Base-by-base conservation (phyloP, 169 alveolate genomes). In the Cryptosporidium ryanae region DNA sequence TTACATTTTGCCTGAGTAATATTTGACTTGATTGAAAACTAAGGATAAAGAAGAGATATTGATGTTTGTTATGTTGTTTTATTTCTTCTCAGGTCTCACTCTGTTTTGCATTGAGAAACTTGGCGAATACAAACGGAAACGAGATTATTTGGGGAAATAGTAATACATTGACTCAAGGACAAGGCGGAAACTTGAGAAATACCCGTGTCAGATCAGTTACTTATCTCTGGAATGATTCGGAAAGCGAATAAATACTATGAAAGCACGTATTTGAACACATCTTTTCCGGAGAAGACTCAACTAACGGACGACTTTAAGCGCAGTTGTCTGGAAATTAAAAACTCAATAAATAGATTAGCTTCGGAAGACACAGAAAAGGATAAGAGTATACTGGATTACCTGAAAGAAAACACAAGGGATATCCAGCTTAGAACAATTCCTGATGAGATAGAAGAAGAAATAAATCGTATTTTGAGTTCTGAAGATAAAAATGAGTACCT, bases 381-480 rank as follows among this genome's bases (percentile, higher is more conserved):
- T 50, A 12, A 68, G 25, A 66, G 17, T 6, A 68, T 54, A 21
- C 7, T 25, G 48, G 17, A n/a, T n/a, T 44, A 43, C 43, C 10
- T 65, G 1, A 64, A 65, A 17, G n/a, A 5, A 18, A 21, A 27
- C 18, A 34, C 34, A 2, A 21, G 59, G 5, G 49, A 25, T 7
- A 59, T 76, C 15, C 68, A 61, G 15, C 23, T 61, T 2, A 59
- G 5, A 34, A 76, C 76, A 5, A 21, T 54, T 23, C 63, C 49
- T 2, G 76, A 76, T 15, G 87, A 59, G 21, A 34, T 76, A 13
- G 87, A 76, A 23, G n/a, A n/a, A n/a, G 43, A 25, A 27, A 21
- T 76, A 10, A 18, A 61, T 38, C 23, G 25, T 2, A 63, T 46
- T n/a, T 32, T 76, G 29, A 64, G 63, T 27, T 34, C 23, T 2